Evolutionary conservation across 805 yeast species (phyloP).

Genomic region (Metschnikowia anglica): DNA sequence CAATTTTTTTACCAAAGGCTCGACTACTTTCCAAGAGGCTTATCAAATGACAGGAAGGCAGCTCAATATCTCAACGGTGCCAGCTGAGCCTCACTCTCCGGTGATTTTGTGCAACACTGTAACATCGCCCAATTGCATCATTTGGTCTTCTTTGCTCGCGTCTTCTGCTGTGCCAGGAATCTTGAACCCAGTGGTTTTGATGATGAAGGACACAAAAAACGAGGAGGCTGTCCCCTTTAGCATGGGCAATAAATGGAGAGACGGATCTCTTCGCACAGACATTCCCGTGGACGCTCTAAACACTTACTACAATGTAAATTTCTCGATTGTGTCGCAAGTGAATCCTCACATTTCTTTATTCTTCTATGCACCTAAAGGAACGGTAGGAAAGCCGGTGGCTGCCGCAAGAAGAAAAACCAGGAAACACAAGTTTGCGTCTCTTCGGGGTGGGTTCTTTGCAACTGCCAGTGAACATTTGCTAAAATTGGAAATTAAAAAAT

Average conservation of each 20-base stretch:
- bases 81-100: slow-evolving; percentile 80
- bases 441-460: slow-evolving; percentile 76
- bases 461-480: slow-evolving; percentile 70
- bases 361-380: slow-evolving; percentile 75
- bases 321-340: slow-evolving; percentile 76
- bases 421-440: slow-evolving; percentile 35
- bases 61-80: slow-evolving; percentile 73
- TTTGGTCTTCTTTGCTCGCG: slow-evolving; percentile 78
- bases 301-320: slow-evolving; percentile 72
- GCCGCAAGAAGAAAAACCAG: slow-evolving; percentile 44
- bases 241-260: slow-evolving; percentile 74
- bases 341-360: slow-evolving; percentile 79
- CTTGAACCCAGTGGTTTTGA: slow-evolving; percentile 72
- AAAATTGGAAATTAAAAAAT: slow-evolving; percentile 72
- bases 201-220: slow-evolving; percentile 55
- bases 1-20: slow-evolving; percentile 70
- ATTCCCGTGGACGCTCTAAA: slow-evolving; percentile 73
- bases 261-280: slow-evolving; percentile 77
- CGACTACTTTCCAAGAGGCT: slow-evolving; percentile 70
- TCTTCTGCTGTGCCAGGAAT: slow-evolving; percentile 85
- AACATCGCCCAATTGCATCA: slow-evolving; percentile 75
- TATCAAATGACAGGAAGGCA: slow-evolving; percentile 66
- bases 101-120: slow-evolving; percentile 73
- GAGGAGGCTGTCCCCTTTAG: slow-evolving; percentile 59
- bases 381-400: slow-evolving; percentile 76